phyloP scores from a whole-genome alignment of 2,329 filamentous ascomycete species.

The Cladosporium sp. region DNA sequence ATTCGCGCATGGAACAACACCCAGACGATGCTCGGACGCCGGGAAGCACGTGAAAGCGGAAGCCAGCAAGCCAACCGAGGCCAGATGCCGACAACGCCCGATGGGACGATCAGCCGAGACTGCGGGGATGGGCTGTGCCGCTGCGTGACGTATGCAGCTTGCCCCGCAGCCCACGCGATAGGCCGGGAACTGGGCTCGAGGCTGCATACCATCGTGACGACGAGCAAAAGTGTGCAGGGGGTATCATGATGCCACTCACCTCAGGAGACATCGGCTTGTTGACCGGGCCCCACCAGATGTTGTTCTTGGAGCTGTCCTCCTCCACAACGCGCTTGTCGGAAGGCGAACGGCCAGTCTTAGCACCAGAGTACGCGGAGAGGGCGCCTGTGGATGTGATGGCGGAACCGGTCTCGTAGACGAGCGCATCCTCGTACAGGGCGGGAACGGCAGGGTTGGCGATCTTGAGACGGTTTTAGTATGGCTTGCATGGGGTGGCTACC shows the following conservation, averaged over 20 bases:
- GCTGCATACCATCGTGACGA: slow-evolving; percentile 7
- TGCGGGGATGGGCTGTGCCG: slow-evolving; percentile 1
- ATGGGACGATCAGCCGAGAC: not conserved
- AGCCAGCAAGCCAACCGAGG: slow-evolving; percentile 1
- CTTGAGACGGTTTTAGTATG: slow-evolving; percentile 31
- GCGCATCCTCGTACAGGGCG: slow-evolving; percentile 95
- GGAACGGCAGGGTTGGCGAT: slow-evolving; percentile 90
- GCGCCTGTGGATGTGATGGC: slow-evolving; percentile 95
- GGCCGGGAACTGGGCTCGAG: not conserved
- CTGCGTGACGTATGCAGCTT: slow-evolving; percentile 12
- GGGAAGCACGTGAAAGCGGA: slow-evolving; percentile 9
- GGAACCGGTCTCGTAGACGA: slow-evolving; percentile 94
- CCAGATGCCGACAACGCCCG: slow-evolving; percentile 10
- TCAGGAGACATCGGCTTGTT: slow-evolving; percentile 98
- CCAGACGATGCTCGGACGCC: not conserved
- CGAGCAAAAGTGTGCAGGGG: not conserved
- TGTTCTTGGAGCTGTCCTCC: slow-evolving; percentile 79
- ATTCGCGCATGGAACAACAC: not conserved
- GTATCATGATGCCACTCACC: slow-evolving; percentile 53
- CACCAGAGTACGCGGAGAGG: slow-evolving; percentile 92
- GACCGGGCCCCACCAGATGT: slow-evolving; percentile 98
- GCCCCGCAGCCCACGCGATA: not conserved
- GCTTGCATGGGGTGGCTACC: not conserved
- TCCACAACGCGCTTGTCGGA: slow-evolving; percentile 96
- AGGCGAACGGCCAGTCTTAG: slow-evolving; percentile 95